Conservation (phyloP, 148 eudicot species). For the Mesembryanthemum crystallinum region DNA sequence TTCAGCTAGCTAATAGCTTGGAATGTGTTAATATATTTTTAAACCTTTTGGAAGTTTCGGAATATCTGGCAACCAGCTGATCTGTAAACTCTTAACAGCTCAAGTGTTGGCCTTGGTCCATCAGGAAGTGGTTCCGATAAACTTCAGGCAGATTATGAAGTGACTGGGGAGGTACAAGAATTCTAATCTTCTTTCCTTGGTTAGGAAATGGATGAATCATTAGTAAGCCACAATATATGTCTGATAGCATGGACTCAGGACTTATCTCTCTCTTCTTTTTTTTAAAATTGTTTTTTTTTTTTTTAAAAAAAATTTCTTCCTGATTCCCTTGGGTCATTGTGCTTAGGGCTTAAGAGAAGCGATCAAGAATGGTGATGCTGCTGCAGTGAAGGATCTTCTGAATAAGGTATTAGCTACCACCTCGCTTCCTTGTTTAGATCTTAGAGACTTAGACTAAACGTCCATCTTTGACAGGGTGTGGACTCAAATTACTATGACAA, state of each 20-base stretch:
- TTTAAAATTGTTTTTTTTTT: not conserved
- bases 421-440: conserved; percentile 12
- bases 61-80: conserved; percentile 17
- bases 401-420: conserved; percentile 41
- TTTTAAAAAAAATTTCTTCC: not conserved
- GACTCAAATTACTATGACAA: conserved; percentile 81
- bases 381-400: conserved; percentile 64
- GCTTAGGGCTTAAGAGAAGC: conserved; percentile 78
- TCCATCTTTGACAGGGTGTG: conserved; percentile 52
- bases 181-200: not conserved
- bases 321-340: not conserved
- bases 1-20: too few relatives aligned
- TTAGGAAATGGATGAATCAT: conserved; percentile 5
- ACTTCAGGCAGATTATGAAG: conserved; percentile 50
- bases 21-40: not conserved
- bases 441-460: conserved; percentile 21
- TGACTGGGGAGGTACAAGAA: conserved; percentile 68
- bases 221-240: not conserved
- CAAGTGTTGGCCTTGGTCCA: conserved; percentile 41
- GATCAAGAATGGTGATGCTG: conserved; percentile 66
- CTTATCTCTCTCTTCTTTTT: not conserved
- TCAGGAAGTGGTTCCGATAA: conserved; percentile 40
- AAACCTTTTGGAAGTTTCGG: not conserved
- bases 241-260: not conserved
- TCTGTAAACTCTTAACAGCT: conserved; percentile 33